Evolutionary conservation across 345 rosid genomes (phyloP).

Genomic region (Bretschneidera sinensis): DNA sequence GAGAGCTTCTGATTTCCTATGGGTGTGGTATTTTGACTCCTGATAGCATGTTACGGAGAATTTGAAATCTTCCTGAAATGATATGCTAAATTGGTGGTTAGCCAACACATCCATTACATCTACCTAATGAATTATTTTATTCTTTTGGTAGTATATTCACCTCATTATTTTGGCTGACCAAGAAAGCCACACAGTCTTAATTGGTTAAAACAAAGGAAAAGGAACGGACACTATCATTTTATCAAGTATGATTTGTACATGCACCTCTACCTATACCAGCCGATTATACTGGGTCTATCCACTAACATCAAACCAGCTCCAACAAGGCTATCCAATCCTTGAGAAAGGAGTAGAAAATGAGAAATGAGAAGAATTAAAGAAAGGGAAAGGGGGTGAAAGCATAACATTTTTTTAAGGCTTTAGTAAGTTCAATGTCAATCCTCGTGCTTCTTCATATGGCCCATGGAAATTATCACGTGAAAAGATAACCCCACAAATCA

Average conservation of each 20-base stretch:
- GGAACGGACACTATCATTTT: slow-evolving; percentile 18
- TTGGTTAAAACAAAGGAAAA: neutral
- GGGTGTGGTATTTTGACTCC: slow-evolving; percentile 15
- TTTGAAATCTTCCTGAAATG: slow-evolving; percentile 10
- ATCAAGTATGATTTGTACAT: slow-evolving; percentile 20
- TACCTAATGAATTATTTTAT: neutral
- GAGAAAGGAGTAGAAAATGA: neutral
- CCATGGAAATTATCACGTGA: neutral
- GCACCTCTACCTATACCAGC: slow-evolving; percentile 8
- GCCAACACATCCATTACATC: neutral
- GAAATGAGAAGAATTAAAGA: too few relatives aligned
- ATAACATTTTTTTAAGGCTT: slow-evolving; percentile 3
- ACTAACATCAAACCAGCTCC: neutral
- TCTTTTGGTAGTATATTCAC: neutral
- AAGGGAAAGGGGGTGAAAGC: too few relatives aligned
- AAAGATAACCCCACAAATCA: neutral
- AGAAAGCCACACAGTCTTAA: neutral
- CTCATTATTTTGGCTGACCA: neutral
- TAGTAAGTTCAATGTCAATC: neutral
- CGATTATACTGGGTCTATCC: neutral
- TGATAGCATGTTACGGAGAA: neutral
- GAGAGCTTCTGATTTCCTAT: too few relatives aligned
- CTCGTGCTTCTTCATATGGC: too few relatives aligned
- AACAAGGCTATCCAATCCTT: neutral
- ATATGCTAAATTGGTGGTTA: slow-evolving; percentile 20